phyloP scores from a whole-genome alignment of 2,329 filamentous ascomycete genomes.

The Monilinia polystroma region DNA sequence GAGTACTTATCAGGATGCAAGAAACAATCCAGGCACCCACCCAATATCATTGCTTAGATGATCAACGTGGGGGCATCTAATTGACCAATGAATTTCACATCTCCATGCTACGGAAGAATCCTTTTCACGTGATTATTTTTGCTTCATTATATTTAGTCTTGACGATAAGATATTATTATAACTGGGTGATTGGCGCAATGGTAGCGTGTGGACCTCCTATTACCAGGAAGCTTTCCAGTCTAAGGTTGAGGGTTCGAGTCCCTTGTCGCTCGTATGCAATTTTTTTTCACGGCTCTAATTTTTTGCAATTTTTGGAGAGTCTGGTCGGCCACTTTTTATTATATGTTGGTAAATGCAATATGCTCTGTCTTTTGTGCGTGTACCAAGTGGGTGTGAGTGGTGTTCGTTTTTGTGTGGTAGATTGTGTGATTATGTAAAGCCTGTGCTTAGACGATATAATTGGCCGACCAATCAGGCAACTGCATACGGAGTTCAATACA shows the following conservation, averaged over 20 bases:
- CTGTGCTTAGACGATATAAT: too few relatives aligned
- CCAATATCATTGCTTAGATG: not conserved
- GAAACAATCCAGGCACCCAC: not conserved
- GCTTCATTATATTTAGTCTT: not conserved
- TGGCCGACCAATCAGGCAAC: too few relatives aligned
- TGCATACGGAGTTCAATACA: too few relatives aligned
- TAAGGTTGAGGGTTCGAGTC: conserved; percentile 19
- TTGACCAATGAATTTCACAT: not conserved
- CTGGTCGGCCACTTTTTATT: not conserved
- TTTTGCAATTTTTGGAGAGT: not conserved
- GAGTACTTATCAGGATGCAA: not conserved
- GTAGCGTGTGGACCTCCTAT: conserved; percentile 23
- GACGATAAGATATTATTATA: rapidly evolving
- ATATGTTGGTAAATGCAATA: too few relatives aligned
- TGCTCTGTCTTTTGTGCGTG: too few relatives aligned
- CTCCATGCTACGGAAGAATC: too few relatives aligned
- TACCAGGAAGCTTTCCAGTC: conserved; percentile 10
- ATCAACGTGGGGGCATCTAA: conserved; percentile 7
- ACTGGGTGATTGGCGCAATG: conserved; percentile 20
- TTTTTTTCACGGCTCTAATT: not conserved
- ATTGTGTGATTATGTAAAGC: too few relatives aligned
- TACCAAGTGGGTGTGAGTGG: too few relatives aligned
- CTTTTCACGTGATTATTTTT: not conserved
- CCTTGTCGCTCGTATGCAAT: conserved; percentile 6
- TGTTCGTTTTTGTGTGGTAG: not conserved